Base-by-base conservation (phyloP, 2,329 filamentous ascomycete genomes). In the Ophiostoma pallidulum region DNA sequence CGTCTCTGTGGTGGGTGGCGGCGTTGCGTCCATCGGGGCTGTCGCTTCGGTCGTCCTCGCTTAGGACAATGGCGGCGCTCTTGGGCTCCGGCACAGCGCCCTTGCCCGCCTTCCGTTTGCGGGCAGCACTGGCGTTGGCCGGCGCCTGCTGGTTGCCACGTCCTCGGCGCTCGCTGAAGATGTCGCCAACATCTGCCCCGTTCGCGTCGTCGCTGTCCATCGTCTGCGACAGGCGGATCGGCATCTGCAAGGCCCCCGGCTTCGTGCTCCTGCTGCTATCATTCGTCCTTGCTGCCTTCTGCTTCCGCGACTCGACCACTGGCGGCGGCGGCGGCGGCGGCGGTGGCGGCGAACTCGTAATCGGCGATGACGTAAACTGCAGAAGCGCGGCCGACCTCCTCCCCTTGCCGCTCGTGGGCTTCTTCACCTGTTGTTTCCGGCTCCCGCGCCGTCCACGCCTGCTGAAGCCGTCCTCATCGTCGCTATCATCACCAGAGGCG, bases 341-440 rank as follows among this genome's bases (percentile, higher is more conserved):
- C 24, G 22, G 26, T 8, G 41, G 48, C 8, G 47, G 44, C 5
- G 47, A 47, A 26, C 50, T 52, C 19, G 38, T 19, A 7, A 31
- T 60, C 58, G 50, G 43, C 44, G 50, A 47, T 43, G 47, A 47
- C 29, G 47, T 37, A 9, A 36, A n/a, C n/a, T n/a, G n/a, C n/a
- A 37, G 18, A 43, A 28, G n/a, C 22, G 29, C 24, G 7, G 16
- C 35, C 13, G 38, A 26, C 16, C 18, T 41, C 16, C 19, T 16
- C n/a, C 37, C 10, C 22, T 33, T 45, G 33, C 32, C 4, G 16
- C 24, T 2, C 13, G 31, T 9, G 31, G 12, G 16, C 19, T 26
- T 33, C 31, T 36, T 31, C 39, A 16, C 14, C n/a, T n/a, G 3
- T n/a, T 16, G 26, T n/a, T 19, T 8, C 31, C 32, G 13, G 6